phyloP scores from a whole-genome alignment of 1,284 basidiomycete genomes.

The Boletus semigastroideus region DNA sequence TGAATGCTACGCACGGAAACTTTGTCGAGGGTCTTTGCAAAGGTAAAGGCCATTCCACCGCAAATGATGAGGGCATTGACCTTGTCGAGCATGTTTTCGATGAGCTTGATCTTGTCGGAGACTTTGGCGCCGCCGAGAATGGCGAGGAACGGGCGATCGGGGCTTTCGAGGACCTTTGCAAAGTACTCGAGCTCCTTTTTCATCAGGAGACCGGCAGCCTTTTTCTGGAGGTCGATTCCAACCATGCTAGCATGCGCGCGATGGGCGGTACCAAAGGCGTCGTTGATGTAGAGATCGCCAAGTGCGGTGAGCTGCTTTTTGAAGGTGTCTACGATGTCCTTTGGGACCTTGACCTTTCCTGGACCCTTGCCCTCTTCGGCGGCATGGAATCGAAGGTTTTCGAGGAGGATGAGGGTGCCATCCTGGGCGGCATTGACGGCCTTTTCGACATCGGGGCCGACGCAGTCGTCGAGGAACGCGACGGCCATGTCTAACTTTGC shows the following conservation, averaged over 20 bases:
- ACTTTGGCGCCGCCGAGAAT: constrained; percentile 99
- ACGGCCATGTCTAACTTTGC: constrained; percentile 53
- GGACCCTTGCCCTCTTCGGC: constrained; percentile 99
- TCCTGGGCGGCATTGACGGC: constrained; percentile 69
- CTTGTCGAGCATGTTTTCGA: constrained; percentile 99
- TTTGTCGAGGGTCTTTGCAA: constrained; percentile 92
- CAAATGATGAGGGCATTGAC: constrained; percentile 96
- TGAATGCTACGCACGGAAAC: constrained; percentile 54
- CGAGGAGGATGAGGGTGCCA: constrained; percentile 90
- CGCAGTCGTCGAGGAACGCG: constrained; percentile 84
- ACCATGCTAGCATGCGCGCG: constrained; percentile 99
- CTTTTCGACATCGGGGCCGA: constrained; percentile 83
- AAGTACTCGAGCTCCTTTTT: constrained; percentile 99
- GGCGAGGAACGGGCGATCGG: constrained; percentile 95
- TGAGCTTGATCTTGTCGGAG: constrained; percentile 98
- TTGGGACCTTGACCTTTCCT: constrained; percentile 76
- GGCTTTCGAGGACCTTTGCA: constrained; percentile 94
- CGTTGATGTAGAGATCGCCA: constrained; percentile 97
- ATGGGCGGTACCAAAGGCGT: constrained; percentile 98
- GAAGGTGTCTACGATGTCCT: constrained; percentile 62
- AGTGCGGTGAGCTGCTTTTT: constrained; percentile 76
- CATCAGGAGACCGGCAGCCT: constrained; percentile 95
- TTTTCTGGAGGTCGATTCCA: constrained; percentile 90
- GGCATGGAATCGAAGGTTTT: constrained; percentile 98
- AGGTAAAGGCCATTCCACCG: constrained; percentile 99